Evolutionary conservation across 163 green algal species (phyloP).

Genomic region (Dunaliella salina): DNA sequence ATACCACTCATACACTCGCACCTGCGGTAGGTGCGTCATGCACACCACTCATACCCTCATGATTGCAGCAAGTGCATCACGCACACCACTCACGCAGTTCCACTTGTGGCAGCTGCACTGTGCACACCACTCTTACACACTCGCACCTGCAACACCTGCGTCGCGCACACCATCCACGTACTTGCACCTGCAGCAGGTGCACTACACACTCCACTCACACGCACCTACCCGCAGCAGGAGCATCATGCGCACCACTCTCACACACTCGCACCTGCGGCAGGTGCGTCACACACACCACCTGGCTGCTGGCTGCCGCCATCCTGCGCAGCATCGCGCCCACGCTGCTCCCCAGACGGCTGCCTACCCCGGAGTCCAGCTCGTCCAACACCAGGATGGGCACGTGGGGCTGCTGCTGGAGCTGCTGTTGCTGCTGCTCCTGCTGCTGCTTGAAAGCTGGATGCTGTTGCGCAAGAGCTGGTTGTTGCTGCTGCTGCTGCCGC

Average conservation of each 20-base stretch:
- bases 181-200: too few relatives aligned
- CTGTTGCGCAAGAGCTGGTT: conserved; percentile 12
- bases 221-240: conserved; percentile 70
- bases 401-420: conserved; percentile 4
- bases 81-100: too few relatives aligned
- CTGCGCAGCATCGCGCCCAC: conserved; percentile 66
- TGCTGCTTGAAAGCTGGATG: conserved; percentile 7
- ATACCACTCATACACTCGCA: too few relatives aligned
- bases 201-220: too few relatives aligned
- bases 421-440: neutral
- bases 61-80: too few relatives aligned
- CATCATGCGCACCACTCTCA: conserved; percentile 71
- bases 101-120: conserved; percentile 81
- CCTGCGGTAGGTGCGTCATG: conserved; percentile 83
- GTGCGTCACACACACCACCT: conserved; percentile 84
- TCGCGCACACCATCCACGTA: conserved; percentile 69
- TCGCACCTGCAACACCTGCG: conserved; percentile 73
- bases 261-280: conserved; percentile 62
- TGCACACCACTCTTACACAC: conserved; percentile 7
- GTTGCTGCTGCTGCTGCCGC: neutral
- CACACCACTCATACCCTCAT: too few relatives aligned
- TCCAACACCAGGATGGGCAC: conserved; percentile 77
- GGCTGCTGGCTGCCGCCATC: conserved; percentile 59
- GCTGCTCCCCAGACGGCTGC: conserved; percentile 61
- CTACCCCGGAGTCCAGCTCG: conserved; percentile 83